These are phyloP conservation scores for Phytophthora nicotianae DNA, from an alignment of 352 stramenopile genomes.

Conservation along the genomic window DNA sequence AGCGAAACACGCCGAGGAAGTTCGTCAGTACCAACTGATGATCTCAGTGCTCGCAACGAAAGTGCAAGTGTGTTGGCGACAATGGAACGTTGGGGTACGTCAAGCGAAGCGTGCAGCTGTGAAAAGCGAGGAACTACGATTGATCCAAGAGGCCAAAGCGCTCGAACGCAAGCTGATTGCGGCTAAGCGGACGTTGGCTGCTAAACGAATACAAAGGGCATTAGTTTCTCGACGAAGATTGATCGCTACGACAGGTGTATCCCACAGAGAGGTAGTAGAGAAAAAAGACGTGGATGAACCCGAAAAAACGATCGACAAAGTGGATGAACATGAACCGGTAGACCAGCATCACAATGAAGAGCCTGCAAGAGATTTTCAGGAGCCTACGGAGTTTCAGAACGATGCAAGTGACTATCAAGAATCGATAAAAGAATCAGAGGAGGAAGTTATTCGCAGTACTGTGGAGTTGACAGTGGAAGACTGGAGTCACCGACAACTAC, in stretches of 20 bases:
- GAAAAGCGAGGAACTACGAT: conserved; percentile 36
- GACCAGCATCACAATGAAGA: conserved; percentile 1
- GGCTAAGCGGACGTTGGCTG: conserved; percentile 20
- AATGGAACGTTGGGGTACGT: conserved; percentile 33
- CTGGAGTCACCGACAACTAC: conserved; percentile 46
- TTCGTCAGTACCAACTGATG: conserved; percentile 29
- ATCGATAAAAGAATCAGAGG: neutral
- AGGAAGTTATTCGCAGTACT: conserved; percentile 10
- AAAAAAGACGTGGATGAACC: neutral
- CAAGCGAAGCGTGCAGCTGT: conserved; percentile 35
- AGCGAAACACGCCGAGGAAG: conserved; percentile 22
- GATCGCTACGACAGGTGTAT: conserved; percentile 10
- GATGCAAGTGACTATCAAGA: conserved; percentile 4
- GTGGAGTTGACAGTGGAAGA: conserved; percentile 33
- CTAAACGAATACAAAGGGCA: conserved; percentile 27
- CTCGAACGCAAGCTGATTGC: conserved; percentile 18
- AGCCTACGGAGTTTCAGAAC: neutral
- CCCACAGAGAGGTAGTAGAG: conserved; percentile 1
- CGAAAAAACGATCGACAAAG: neutral
- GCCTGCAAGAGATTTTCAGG: conserved; percentile 2
- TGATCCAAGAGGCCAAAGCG: conserved; percentile 39
- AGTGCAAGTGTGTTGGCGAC: conserved; percentile 40
- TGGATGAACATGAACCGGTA: neutral
- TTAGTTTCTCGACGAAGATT: conserved; percentile 15
- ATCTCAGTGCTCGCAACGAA: conserved; percentile 38